phyloP scores from a whole-genome alignment of 1,284 basidiomycete genomes.

The Leccinum subatratum region DNA sequence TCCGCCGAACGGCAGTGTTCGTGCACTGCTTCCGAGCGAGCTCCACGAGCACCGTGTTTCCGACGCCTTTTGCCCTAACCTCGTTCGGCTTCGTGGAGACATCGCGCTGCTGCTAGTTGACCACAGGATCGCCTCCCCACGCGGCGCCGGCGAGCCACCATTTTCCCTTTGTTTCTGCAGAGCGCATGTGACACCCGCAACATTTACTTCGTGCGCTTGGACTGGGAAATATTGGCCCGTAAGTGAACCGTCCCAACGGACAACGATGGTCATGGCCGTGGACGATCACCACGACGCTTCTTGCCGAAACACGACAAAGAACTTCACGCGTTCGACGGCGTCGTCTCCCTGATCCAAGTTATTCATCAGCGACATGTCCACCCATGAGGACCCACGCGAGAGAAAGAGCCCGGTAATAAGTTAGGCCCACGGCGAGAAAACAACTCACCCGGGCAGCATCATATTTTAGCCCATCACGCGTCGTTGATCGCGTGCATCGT shows the following conservation, averaged over 20 bases:
- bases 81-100: slow-evolving; percentile 24
- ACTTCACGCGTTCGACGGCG: slow-evolving; percentile 78
- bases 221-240: slow-evolving; percentile 43
- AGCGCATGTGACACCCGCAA: slow-evolving; percentile 81
- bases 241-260: not conserved
- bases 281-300: slow-evolving; percentile 61
- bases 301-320: slow-evolving; percentile 73
- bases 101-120: slow-evolving; percentile 51
- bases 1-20: slow-evolving; percentile 93
- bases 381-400: slow-evolving; percentile 30
- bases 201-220: slow-evolving; percentile 66
- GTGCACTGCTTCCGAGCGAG: slow-evolving; percentile 93
- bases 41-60: slow-evolving; percentile 59
- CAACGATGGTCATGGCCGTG: not conserved
- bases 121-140: slow-evolving; percentile 88
- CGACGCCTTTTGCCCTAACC: slow-evolving; percentile 27
- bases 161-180: slow-evolving; percentile 84
- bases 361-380: slow-evolving; percentile 35
- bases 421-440: not conserved
- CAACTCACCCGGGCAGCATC: slow-evolving; percentile 72
- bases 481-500: slow-evolving; percentile 70
- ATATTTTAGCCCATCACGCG: slow-evolving; percentile 64
- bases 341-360: slow-evolving; percentile 59
- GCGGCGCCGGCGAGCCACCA: slow-evolving; percentile 99
- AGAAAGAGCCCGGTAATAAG: not conserved